Conservation (phyloP, 2,329 filamentous ascomycete species). For the Trichoderma oligosporum region DNA sequence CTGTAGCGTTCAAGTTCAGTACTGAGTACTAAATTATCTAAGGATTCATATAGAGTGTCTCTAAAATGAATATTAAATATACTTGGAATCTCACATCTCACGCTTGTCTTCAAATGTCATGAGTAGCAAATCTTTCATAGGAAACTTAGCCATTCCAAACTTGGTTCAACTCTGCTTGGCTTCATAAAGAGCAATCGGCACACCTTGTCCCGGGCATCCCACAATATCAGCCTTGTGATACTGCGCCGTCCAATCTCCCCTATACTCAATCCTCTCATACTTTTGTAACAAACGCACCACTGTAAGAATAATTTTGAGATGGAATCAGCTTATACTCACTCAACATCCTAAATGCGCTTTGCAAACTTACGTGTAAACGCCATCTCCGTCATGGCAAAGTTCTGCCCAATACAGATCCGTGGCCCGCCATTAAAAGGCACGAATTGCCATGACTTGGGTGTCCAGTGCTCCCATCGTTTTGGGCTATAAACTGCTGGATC, state of each 20-base stretch:
- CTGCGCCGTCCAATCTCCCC: slow-evolving; percentile 44
- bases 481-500: slow-evolving; percentile 55
- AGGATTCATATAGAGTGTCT: too few species aligned
- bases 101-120: too few species aligned
- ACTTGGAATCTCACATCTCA: too few species aligned
- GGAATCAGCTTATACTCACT: background rate
- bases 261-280: slow-evolving; percentile 52
- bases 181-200: slow-evolving; percentile 40
- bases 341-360: background rate
- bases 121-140: too few species aligned
- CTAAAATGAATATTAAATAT: too few species aligned
- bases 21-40: too few species aligned
- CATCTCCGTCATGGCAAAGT: slow-evolving; percentile 78
- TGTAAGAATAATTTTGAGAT: slow-evolving; percentile 19
- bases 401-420: slow-evolving; percentile 72
- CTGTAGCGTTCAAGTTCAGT: too few species aligned
- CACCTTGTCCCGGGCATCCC: slow-evolving; percentile 41
- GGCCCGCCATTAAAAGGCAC: slow-evolving; percentile 74
- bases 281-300: slow-evolving; percentile 55
- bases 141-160: too few species aligned
- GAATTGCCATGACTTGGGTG: slow-evolving; percentile 66
- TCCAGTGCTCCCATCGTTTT: slow-evolving; percentile 62
- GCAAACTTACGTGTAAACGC: slow-evolving; percentile 24
- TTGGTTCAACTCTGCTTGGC: background rate
- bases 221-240: slow-evolving; percentile 44